Conservation (phyloP, 768 basidiomycete genomes). For the Hortiboletus campestris region DNA sequence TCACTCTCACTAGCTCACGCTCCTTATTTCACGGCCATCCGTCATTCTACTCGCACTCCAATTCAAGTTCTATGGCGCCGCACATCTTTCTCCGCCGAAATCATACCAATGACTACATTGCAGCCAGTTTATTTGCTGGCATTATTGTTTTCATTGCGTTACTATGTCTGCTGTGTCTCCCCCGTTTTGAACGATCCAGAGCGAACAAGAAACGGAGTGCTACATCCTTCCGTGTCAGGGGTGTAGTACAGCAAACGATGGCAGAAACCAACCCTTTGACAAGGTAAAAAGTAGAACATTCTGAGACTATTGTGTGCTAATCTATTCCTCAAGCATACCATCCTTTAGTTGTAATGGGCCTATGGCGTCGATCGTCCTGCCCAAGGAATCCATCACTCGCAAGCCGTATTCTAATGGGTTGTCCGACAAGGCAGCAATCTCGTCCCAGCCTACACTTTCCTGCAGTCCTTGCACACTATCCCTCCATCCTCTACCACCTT, state of each 20-base stretch:
- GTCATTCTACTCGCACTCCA: background rate
- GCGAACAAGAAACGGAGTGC: conserved; percentile 34
- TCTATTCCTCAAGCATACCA: conserved; percentile 9
- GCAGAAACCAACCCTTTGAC: background rate
- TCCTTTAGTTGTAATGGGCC: conserved; percentile 45
- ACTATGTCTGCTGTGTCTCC: conserved; percentile 34
- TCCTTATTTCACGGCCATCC: conserved; percentile 5
- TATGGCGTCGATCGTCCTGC: conserved; percentile 49
- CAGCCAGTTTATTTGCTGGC: conserved; percentile 40
- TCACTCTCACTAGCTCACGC: conserved; percentile 8
- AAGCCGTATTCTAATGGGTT: conserved; percentile 41
- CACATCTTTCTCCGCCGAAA: conserved; percentile 9
- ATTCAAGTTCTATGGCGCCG: conserved; percentile 20
- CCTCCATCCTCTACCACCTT: background rate
- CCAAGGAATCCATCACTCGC: conserved; percentile 45
- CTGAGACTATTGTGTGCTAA: background rate
- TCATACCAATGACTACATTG: conserved; percentile 40
- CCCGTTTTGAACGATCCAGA: conserved; percentile 43
- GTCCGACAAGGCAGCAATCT: conserved; percentile 40
- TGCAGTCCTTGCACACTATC: conserved; percentile 40
- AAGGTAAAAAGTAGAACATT: conserved; percentile 11
- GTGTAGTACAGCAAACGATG: conserved; percentile 5
- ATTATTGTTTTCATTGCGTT: conserved; percentile 23
- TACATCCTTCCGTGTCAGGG: conserved; percentile 37
- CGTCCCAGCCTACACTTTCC: conserved; percentile 41